Evolutionary conservation across 768 basidiomycete species (phyloP), one percentile per base, ranked within the genome.

Genomic region (Polyporus arcularius): DNA sequence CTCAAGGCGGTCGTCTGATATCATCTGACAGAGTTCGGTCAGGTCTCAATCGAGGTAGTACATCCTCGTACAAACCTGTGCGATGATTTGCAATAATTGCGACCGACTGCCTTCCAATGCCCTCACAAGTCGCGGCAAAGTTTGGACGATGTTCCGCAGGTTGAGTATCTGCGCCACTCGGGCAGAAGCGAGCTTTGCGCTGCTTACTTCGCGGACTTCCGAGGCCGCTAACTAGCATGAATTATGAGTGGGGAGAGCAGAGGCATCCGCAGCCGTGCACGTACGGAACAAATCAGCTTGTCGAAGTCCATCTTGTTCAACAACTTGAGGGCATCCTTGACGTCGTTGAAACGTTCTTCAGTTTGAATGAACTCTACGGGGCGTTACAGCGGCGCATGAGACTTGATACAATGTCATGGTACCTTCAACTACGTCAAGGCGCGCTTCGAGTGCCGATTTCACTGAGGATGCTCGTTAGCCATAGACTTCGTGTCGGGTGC

Each of bases 351-450:
- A 38, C 78, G 79, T 53, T 92, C 89, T 74, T 95, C 93, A 4
- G 81, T 81, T 55, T 89, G 82, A 26, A 94, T 80, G 0, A 97
- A 75, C 63, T 96, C 93, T 91, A 68, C 18, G 14, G 64, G 40
- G 30, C 67, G 56, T 57, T 57, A 61, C 53, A 60, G 32, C 39
- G 45, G 50, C 28, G 62, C 62, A 18, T 50, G 31, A 18, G 15
- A 59, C 4, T 45, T 16, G 26, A 4, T 47, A 46, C 21, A 46
- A 6, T 3, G 21, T 1, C 15, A 12, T 3, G 8, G 14, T 54
- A 83, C 94, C 92, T 80, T 93, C 87, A 3, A 97, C 94, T 10
- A 86, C 91, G 62, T 96, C 93, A 16, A 97, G 81, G 11, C 96
- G 82, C 0, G 88, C 87, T 66, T 94, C 85, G 43, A 97, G 87